phyloP scores from a whole-genome alignment of 768 basidiomycete species.

The Solioccasus polychromus region DNA sequence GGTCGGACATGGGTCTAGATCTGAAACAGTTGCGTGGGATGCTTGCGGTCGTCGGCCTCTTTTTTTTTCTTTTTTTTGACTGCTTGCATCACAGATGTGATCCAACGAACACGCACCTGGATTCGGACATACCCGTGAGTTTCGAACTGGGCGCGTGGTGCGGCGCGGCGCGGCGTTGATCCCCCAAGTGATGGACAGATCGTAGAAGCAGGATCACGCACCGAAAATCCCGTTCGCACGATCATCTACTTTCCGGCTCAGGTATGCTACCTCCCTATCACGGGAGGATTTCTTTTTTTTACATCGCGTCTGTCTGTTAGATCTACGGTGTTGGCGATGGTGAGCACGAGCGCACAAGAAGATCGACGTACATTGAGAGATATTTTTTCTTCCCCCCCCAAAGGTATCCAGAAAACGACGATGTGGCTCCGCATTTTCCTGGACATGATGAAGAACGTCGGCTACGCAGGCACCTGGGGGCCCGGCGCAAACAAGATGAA shows the following conservation, averaged over 20 bases:
- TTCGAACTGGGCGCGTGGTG: too few relatives aligned
- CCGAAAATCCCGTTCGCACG: constrained; percentile 41
- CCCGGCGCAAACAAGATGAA: constrained; percentile 37
- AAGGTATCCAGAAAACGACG: constrained; percentile 38
- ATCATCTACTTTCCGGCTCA: constrained; percentile 40
- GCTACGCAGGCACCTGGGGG: constrained; percentile 43
- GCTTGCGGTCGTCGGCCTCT: too few relatives aligned
- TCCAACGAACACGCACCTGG: constrained; percentile 31
- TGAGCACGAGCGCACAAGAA: constrained; percentile 7
- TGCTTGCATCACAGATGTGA: constrained; percentile 19
- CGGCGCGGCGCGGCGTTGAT: neutral
- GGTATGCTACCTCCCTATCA: constrained; percentile 10
- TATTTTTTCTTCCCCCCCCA: neutral
- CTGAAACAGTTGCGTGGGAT: constrained; percentile 29
- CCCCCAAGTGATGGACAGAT: constrained; percentile 21
- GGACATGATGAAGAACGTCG: constrained; percentile 29
- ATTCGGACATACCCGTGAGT: constrained; percentile 31
- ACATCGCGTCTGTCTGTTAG: constrained; percentile 19
- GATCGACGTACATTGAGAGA: neutral
- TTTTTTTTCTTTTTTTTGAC: too few relatives aligned
- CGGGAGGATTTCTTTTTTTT: neutral
- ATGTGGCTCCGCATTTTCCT: constrained; percentile 37
- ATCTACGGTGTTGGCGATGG: constrained; percentile 45
- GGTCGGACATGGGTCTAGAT: constrained; percentile 38
- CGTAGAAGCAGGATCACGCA: constrained; percentile 38